Base-by-base conservation (phyloP, 768 basidiomycete genomes). In the Calocybe gangraenosa region DNA sequence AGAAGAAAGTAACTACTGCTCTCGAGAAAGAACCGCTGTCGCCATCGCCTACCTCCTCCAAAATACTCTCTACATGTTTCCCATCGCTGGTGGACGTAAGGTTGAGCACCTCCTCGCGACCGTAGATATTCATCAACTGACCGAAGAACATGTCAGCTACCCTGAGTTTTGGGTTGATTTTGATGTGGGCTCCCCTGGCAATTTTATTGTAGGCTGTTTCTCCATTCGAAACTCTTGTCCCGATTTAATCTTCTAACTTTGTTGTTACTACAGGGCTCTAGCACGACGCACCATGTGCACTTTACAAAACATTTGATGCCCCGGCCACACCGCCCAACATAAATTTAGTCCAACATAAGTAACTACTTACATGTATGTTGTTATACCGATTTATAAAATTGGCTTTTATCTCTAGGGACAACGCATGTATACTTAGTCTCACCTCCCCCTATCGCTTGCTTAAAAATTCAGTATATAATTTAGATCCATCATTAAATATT, bases 21-120 rank as follows among this genome's bases (percentile, higher is more conserved):
- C 59, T 73, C 0, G 66, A 71, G 54, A 62, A 69, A 44, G 64
- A 48, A 63, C 65, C 25, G 48, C 61, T 32, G 58, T 58, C 53
- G 39, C 32, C 25, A 35, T 44, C 25, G 15, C 22, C 7, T 34
- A 44, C 32, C 7, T 35, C 34, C 34, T 35, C 7, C 34, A 35
- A 35, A 35, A 35, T 5, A 35, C 34, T 35, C 34, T 14, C 14
- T 76, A 66, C 41, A 73, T 76, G 0, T 78, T 79, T 60, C 75
- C 75, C 0, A 65, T 78, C 46, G 57, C 78, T 21, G 76, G 76
- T 3, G 71, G 75, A 0, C 65, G 75, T 40, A 81, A 78, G 53
- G 59, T 76, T 34, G 75, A 76, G 55, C 74, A 81, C 30, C 57
- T 81, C 17, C 37, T 62, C 35, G 67, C 67, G 35, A 82, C 79